Evolutionary conservation across 169 alveolate genomes (phyloP).

Genomic region (Eimeria tenella): DNA sequence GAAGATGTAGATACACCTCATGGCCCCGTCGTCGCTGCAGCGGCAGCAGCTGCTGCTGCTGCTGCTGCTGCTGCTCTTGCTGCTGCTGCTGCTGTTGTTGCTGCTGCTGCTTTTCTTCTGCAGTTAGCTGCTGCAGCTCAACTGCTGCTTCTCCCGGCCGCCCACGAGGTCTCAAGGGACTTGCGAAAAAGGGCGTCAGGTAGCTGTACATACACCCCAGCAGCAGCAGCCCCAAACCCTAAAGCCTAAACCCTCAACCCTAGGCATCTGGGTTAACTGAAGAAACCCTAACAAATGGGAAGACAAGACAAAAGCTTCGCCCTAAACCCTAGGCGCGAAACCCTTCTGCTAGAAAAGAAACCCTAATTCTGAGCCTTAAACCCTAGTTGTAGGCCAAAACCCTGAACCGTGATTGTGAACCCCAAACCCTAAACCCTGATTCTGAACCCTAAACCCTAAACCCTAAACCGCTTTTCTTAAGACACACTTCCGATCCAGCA

Average conservation of each 20-base stretch:
- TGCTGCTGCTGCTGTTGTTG: slow-evolving; percentile 9
- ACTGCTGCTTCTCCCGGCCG: neutral
- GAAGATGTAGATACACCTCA: slow-evolving; percentile 40
- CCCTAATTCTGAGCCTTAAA: too few species aligned
- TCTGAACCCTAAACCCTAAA: too few species aligned
- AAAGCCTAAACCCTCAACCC: too few species aligned
- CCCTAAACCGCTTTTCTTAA: neutral
- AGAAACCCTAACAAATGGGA: too few species aligned
- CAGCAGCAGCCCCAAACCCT: too few species aligned
- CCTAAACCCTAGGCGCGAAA: too few species aligned
- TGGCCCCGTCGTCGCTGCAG: slow-evolving; percentile 21
- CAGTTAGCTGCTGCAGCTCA: slow-evolving; percentile 46
- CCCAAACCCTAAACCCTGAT: too few species aligned
- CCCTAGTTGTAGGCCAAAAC: too few species aligned
- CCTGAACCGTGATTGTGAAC: too few species aligned
- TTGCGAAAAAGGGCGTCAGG: slow-evolving; percentile 49
- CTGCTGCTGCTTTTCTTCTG: slow-evolving; percentile 42
- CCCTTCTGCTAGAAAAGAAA: too few species aligned
- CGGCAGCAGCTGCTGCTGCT: neutral
- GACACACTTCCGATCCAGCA: slow-evolving; percentile 5
- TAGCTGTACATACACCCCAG: slow-evolving; percentile 26
- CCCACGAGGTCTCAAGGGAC: slow-evolving; percentile 19
- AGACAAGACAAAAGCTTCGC: too few species aligned
- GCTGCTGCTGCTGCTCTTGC: neutral
- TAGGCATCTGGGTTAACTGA: too few species aligned